Evolutionary conservation across 2,329 filamentous ascomycete genomes (phyloP), one percentile per base, ranked within the genome.

Genomic region (Alternaria sp.): DNA sequence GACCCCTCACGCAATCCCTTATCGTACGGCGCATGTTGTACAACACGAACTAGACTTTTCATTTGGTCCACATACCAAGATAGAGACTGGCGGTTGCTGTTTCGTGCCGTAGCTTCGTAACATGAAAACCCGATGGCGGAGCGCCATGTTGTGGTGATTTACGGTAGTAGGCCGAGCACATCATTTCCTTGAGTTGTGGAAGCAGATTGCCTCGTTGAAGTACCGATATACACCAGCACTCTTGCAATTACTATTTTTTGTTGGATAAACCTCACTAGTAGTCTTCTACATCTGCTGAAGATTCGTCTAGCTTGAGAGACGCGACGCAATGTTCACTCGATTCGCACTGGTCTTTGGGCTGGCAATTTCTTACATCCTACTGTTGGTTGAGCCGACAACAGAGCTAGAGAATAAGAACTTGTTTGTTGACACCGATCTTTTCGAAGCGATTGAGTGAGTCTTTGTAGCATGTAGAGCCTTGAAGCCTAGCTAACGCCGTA

Each of bases 401-500:
- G 23, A 33, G 9, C 33, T 23, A 29, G 29, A 26, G 24, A 33
- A 21, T 0, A 44, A 48, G 31, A 29, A 53, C 8, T 24, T 57
- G 6, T 34, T 57, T 36, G 54, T 57, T 7, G 54, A 57, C 23
- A 17, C 54, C n/a, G 54, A 57, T 29, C 41, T 57, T 13, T 57
- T 57, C 23, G 49, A 53, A 5, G 54, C 49, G 2, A 53, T 57
- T 24, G 54, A 57, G 54, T 57, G 52, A 21, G 40, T 34, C 6
- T 23, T 23, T 9, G 5, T 41, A 5, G 14, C 21, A 34, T 14
- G 29, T 24, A 13, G 29, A 21, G 9, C 4, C 2, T 24, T 28
- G 3, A 21, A 31, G 11, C 3, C 2, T 24, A 11, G 29, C 41
- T 57, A 41, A 56, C 14, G 23, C 23, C n/a, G 11, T 13, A 11